A percentile compares a stretch with the other conserved stretches of the same genome.
phyloP scores from a whole-genome alignment of 495 filamentous ascomycete genomes.

The Annulohypoxylon nitens region DNA sequence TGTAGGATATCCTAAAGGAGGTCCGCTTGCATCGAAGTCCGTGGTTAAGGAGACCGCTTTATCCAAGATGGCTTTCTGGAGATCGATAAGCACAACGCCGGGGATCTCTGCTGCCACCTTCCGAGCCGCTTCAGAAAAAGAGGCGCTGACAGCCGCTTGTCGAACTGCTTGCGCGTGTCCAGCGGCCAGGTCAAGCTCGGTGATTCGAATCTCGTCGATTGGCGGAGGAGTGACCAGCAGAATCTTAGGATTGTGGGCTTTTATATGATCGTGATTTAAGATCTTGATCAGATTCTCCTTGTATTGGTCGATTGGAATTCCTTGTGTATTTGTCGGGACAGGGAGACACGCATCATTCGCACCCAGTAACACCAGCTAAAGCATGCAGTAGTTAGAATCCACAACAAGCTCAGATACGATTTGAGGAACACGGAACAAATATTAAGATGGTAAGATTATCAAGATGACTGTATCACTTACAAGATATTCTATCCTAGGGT shows the following conservation, averaged over 20 bases:
- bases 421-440: not conserved
- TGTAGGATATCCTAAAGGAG: conserved; percentile 57
- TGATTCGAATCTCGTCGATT: conserved; percentile 78
- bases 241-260: conserved; percentile 77
- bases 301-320: conserved; percentile 80
- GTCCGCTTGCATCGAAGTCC: conserved; percentile 56
- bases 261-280: conserved; percentile 74
- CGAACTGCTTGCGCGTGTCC: conserved; percentile 67
- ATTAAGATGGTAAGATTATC: not conserved
- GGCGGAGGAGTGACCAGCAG: conserved; percentile 85
- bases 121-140: conserved; percentile 77
- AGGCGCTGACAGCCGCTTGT: conserved; percentile 71
- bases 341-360: conserved; percentile 86
- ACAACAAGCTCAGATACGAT: not conserved
- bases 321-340: conserved; percentile 69
- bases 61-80: conserved; percentile 80
- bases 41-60: conserved; percentile 60
- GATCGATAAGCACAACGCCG: conserved; percentile 75
- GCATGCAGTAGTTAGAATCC: conserved; percentile 34
- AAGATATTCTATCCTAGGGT: conserved; percentile 70
- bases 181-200: conserved; percentile 64
- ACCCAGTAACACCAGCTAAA: conserved; percentile 82
- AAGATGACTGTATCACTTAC: conserved; percentile 59
- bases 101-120: conserved; percentile 72
- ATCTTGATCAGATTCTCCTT: conserved; percentile 77